Evolutionary conservation across 805 yeast species (phyloP).

Genomic region (Helenozyma baotianmanensis): DNA sequence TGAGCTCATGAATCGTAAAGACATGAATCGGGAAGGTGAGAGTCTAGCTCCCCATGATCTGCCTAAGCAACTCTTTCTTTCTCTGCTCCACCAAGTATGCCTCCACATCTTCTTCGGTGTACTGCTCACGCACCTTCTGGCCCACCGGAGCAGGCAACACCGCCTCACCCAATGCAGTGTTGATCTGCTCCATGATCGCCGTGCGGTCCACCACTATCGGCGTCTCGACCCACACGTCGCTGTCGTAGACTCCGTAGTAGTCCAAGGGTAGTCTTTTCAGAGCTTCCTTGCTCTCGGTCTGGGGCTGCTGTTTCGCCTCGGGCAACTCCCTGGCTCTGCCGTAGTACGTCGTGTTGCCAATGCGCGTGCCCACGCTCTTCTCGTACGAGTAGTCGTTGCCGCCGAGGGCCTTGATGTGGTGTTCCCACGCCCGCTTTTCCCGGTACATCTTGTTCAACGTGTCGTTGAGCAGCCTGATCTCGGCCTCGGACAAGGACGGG

Average conservation of each 20-base stretch:
- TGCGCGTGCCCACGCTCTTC: slow-evolving; percentile 19
- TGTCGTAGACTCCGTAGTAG: slow-evolving; percentile 44
- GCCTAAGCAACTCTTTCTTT: slow-evolving; percentile 38
- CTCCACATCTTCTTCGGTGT: slow-evolving; percentile 39
- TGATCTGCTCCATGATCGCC: slow-evolving; percentile 9
- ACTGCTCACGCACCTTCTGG: slow-evolving; percentile 1
- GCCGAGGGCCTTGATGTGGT: slow-evolving; percentile 62
- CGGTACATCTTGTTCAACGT: slow-evolving; percentile 59
- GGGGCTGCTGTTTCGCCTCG: slow-evolving; percentile 44
- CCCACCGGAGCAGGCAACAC: slow-evolving; percentile 1
- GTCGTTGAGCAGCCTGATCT: slow-evolving; percentile 71
- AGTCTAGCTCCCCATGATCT: slow-evolving; percentile 21
- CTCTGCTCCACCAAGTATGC: slow-evolving; percentile 42
- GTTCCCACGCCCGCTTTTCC: slow-evolving; percentile 77
- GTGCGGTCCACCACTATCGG: slow-evolving; percentile 4
- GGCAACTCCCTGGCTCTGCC: slow-evolving; percentile 82
- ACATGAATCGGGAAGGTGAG: no score
- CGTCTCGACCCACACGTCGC: slow-evolving; percentile 4
- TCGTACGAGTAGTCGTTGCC: slow-evolving; percentile 59
- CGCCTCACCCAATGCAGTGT: slow-evolving; percentile 9
- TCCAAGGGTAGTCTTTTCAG: slow-evolving; percentile 7
- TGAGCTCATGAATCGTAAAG: no score
- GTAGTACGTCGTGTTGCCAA: slow-evolving; percentile 65
- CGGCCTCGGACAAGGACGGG: slow-evolving; percentile 46
- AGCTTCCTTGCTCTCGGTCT: slow-evolving; percentile 18